A percentile compares a stretch with the other conserved stretches of the same genome.
Conservation (phyloP, 2,329 filamentous ascomycete species). For the Colletotrichum chrysophilum region DNA sequence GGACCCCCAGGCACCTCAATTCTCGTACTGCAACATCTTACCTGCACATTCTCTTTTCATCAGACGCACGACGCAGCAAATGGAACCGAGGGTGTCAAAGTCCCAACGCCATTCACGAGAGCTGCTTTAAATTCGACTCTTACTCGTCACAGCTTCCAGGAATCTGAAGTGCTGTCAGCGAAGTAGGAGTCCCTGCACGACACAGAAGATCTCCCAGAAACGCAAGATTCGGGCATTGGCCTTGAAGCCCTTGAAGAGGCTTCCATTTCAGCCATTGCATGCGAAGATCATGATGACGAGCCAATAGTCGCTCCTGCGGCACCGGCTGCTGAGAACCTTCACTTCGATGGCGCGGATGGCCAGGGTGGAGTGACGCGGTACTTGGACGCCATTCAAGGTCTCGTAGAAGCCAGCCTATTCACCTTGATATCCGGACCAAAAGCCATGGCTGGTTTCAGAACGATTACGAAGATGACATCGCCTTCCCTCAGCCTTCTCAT, state of each 20-base stretch:
- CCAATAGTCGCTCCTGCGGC: neutral
- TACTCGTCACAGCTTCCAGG: neutral
- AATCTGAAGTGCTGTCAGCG: neutral
- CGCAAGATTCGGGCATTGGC: conserved; percentile 4
- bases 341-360: neutral
- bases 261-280: neutral
- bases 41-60: conserved; percentile 7
- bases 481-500: neutral
- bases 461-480: neutral
- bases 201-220: neutral
- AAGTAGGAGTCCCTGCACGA: neutral
- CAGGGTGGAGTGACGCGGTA: neutral
- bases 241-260: neutral
- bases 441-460: neutral
- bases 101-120: neutral
- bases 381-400: neutral
- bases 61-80: neutral
- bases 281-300: neutral
- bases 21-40: conserved; percentile 28
- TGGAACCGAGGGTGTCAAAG: neutral
- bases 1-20: conserved; percentile 29
- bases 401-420: conserved; percentile 1
- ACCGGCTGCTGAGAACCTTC: neutral
- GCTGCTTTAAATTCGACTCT: neutral
- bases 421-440: neutral